Conservation (phyloP, 441 rosid species). For the Populus hybrid region DNA sequence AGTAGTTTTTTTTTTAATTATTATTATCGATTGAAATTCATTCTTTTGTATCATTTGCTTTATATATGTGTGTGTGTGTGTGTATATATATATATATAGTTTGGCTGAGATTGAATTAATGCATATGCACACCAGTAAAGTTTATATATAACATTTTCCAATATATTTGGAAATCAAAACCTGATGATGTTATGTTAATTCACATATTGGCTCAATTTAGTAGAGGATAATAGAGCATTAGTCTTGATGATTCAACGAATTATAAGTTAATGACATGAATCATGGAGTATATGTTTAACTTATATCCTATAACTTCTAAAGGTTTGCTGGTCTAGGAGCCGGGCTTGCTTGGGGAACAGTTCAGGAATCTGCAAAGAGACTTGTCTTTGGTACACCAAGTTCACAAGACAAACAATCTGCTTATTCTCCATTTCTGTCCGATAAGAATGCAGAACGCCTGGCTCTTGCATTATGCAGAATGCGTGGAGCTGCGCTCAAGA, state of each 20-base stretch:
- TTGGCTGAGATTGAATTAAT: not conserved
- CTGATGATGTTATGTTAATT: not conserved
- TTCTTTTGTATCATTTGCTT: not conserved
- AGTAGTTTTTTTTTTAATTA: not conserved
- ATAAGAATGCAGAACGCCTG: constrained; percentile 87
- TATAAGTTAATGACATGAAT: not conserved
- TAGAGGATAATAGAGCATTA: not conserved
- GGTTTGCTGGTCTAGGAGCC: constrained; percentile 98
- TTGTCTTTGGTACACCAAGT: constrained; percentile 59
- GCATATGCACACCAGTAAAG: not conserved
- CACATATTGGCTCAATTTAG: not conserved
- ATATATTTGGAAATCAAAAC: not conserved
- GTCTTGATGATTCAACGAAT: not conserved
- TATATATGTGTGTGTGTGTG: too few relatives aligned
- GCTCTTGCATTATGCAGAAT: constrained; percentile 85
- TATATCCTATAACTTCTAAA: constrained; percentile 40
- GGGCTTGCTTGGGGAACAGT: constrained; percentile 95
- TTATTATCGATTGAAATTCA: not conserved
- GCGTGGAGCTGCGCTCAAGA: constrained; percentile 98
- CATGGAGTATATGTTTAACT: constrained; percentile 25
- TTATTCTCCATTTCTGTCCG: constrained; percentile 65
- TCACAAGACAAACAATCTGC: constrained; percentile 59
- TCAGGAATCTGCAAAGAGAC: constrained; percentile 84
- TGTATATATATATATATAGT: too few relatives aligned
- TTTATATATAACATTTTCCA: too few relatives aligned